Evolutionary conservation across 306 rosid species (phyloP).

Genomic region (Astragalus membranaceus): DNA sequence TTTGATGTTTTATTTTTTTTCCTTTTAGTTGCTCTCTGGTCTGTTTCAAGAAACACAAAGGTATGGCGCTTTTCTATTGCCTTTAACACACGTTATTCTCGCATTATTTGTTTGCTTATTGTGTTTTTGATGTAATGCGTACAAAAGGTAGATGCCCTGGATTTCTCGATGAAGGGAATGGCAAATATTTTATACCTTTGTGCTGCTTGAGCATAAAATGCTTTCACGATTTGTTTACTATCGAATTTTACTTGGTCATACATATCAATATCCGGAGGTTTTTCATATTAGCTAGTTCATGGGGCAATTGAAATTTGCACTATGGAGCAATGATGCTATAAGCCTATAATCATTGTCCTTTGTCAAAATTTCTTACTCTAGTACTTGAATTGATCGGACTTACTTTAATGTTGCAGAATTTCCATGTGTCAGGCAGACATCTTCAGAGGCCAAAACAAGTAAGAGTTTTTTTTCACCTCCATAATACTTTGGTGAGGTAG

Average conservation of each 20-base stretch:
- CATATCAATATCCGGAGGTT: not conserved
- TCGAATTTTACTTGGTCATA: not conserved
- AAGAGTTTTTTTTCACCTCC: conserved; percentile 23
- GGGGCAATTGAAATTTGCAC: too few relatives aligned
- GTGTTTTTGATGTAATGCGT: too few relatives aligned
- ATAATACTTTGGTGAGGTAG: conserved; percentile 4
- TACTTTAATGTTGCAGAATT: conserved; percentile 44
- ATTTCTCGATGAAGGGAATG: conserved; percentile 1
- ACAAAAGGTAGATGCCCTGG: not conserved
- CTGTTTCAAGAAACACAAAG: conserved; percentile 90
- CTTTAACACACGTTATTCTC: not conserved
- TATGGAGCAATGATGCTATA: too few relatives aligned
- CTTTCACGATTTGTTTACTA: not conserved
- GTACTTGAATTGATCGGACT: conserved; percentile 20
- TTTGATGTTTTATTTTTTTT: conserved; percentile 9
- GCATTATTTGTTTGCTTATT: not conserved
- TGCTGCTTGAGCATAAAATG: not conserved
- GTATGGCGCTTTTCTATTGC: conserved; percentile 19
- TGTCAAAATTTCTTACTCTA: not conserved
- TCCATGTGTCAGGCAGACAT: conserved; percentile 42
- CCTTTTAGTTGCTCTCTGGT: conserved; percentile 57
- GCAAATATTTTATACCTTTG: not conserved
- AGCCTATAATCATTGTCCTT: too few relatives aligned
- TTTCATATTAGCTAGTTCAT: too few relatives aligned
- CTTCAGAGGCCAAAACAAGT: conserved; percentile 45